phyloP scores from a whole-genome alignment of 225 moss, liverwort and hornwort genomes.

The Physcomitrellopsis africana region DNA sequence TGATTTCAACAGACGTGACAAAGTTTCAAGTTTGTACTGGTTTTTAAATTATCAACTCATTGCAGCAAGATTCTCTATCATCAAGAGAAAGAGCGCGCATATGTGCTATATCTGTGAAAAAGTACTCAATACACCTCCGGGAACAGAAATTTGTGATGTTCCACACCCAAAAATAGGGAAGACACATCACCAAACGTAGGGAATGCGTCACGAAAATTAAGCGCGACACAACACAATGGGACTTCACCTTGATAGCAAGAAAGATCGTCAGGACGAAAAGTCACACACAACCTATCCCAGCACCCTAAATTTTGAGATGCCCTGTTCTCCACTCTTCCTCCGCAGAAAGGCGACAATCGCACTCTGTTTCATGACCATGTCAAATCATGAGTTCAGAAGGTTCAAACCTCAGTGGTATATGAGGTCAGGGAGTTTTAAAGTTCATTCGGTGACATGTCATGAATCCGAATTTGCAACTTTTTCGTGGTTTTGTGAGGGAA shows the following conservation, averaged over 20 bases:
- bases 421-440: too few species aligned
- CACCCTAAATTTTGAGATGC: conserved; percentile 10
- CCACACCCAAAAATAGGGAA: neutral
- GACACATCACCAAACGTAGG: neutral
- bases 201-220: neutral
- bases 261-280: neutral
- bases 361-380: too few species aligned
- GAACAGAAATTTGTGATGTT: neutral
- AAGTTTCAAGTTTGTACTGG: neutral
- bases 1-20: too few species aligned
- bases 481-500: too few species aligned
- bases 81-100: neutral
- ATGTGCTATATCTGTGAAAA: neutral
- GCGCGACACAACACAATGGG: neutral
- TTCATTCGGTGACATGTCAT: too few species aligned
- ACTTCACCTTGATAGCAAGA: neutral
- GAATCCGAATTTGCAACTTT: too few species aligned
- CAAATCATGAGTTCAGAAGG: too few species aligned
- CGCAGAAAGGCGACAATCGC: too few species aligned
- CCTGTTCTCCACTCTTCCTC: neutral
- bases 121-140: neutral
- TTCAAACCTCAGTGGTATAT: too few species aligned
- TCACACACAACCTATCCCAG: neutral
- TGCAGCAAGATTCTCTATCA: neutral
- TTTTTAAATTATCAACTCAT: neutral